Percentiles rank a stretch among this genome's conserved stretches.
Conservation (phyloP, 176 grass and related monocot genomes). For the Zea mays region DNA sequence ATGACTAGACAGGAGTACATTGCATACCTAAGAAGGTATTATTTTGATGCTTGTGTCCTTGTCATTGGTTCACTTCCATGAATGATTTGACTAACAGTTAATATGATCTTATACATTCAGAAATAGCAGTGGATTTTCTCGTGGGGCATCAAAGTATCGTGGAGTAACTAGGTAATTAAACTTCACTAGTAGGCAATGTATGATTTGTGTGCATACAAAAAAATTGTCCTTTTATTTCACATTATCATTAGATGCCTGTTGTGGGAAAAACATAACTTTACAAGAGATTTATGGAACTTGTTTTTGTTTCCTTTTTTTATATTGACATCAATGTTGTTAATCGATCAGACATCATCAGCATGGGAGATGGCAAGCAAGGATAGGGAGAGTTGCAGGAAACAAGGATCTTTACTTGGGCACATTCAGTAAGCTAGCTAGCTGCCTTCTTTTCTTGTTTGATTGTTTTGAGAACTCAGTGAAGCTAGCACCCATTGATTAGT, state of each 20-base stretch:
- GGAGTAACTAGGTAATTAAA: slow-evolving; percentile 62
- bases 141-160: slow-evolving; percentile 66
- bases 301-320: neutral
- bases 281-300: neutral
- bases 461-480: neutral
- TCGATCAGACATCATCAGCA: slow-evolving; percentile 66
- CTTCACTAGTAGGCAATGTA: neutral
- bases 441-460: neutral
- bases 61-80: neutral
- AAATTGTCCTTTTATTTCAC: neutral
- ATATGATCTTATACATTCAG: slow-evolving; percentile 26
- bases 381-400: slow-evolving; percentile 75
- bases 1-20: slow-evolving; percentile 71
- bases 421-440: slow-evolving; percentile 68
- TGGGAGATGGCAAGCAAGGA: slow-evolving; percentile 83
- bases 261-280: neutral
- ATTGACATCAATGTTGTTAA: slow-evolving; percentile 14
- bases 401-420: slow-evolving; percentile 76
- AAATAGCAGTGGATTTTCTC: slow-evolving; percentile 78
- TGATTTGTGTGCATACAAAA: neutral
- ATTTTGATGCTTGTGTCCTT: slow-evolving; percentile 4
- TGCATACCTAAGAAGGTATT: slow-evolving; percentile 60
- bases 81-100: neutral
- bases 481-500: neutral
- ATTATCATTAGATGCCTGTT: neutral